Conservation (phyloP, 495 filamentous ascomycete species). For the Annulohypoxylon nitens region DNA sequence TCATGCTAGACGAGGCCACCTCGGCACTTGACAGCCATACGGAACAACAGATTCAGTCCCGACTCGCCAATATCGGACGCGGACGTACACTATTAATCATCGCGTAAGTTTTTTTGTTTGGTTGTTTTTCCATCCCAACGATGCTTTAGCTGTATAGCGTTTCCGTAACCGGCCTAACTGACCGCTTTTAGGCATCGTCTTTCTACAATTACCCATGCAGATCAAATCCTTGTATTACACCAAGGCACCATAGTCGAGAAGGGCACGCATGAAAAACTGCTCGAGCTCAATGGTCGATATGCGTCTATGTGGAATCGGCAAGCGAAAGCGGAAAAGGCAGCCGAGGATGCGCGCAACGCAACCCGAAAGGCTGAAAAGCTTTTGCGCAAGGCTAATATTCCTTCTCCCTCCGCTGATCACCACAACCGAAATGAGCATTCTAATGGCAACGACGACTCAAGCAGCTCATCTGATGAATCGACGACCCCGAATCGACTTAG, state of each 20-base stretch:
- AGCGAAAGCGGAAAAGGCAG: conserved; percentile 86
- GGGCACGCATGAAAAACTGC: conserved; percentile 87
- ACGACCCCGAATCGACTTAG: conserved; percentile 28
- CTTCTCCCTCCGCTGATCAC: conserved; percentile 44
- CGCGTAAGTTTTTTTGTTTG: conserved; percentile 60
- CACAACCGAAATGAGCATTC: conserved; percentile 38
- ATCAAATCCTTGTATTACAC: conserved; percentile 94
- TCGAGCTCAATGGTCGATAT: conserved; percentile 83
- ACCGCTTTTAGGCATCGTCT: conserved; percentile 74
- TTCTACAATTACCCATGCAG: conserved; percentile 92
- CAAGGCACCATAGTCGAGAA: conserved; percentile 85
- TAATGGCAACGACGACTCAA: conserved; percentile 47
- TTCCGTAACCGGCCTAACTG: conserved; percentile 16
- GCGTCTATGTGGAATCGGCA: conserved; percentile 97
- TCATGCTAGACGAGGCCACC: conserved; percentile 96
- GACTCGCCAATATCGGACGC: conserved; percentile 80
- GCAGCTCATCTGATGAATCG: conserved; percentile 52
- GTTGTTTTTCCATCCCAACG: background rate
- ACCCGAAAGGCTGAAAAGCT: conserved; percentile 70
- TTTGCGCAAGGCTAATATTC: conserved; percentile 60
- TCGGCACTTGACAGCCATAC: conserved; percentile 96
- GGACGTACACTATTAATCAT: conserved; percentile 83
- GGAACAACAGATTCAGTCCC: conserved; percentile 93
- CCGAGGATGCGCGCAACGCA: conserved; percentile 74
- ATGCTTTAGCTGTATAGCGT: background rate